Base-by-base conservation (phyloP, 768 basidiomycete genomes). In the Pisolithus marmoratus region DNA sequence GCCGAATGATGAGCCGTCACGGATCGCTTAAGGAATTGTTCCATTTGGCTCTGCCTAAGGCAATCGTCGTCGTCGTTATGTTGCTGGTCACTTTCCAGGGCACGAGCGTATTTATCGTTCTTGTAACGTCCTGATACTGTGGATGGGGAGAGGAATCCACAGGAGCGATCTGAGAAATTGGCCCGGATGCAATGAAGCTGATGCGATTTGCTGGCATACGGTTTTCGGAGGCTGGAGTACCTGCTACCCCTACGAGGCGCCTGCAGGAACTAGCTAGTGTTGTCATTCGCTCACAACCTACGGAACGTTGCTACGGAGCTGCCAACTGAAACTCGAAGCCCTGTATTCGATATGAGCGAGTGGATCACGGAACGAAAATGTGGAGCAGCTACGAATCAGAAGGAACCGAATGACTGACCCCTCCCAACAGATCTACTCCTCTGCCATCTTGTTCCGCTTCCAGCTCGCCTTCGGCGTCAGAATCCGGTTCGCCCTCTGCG, bases 1-100 rank as follows among this genome's bases (percentile, higher is more conserved):
- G 83, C 84, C 84, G 86, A 53, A 85, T 78, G 48, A 86, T 75
- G 53, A 86, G 74, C n/a, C 2, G 82, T 85, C 8, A 84, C 75
- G 5, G 83, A 80, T 31, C 81, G 76, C 52, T 69, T 75, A 46
- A 73, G 63, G 9, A 73, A 65, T 22, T 71, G 70, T 49, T 69
- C 67, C 52, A 69, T 56, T 58, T 72, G 66, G 46, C 56, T 50
- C 31, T 68, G 65, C 12, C 54, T 59, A 14, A 65, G 67, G 15
- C 56, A 58, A 50, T 69, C 63, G 31, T 67, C 54, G 26, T 29
- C 31, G 22, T 23, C 8, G 24, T n/a, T 19, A 20, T 4, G 41
- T 14, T 26, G 22, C 22, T 51, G 58, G 19, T 37, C 29, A 36
- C 34, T 45, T 22, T 53, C 54, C 11, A 54, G 54, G 59, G 54